Evolutionary conservation across 169 alveolate species (phyloP).

Genomic region (Plasmodium billcollinsi): DNA sequence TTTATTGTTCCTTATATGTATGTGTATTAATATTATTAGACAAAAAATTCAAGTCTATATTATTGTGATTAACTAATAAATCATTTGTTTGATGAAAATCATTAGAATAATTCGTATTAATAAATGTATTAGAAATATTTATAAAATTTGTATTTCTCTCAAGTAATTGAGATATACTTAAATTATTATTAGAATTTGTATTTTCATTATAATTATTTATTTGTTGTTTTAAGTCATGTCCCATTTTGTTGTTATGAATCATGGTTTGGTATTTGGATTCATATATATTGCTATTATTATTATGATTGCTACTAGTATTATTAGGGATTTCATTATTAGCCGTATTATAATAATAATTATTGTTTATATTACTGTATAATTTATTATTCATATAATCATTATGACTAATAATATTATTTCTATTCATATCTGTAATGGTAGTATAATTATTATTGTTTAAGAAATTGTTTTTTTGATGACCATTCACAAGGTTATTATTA

Average conservation of each 20-base stretch:
- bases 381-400: constrained; percentile 12
- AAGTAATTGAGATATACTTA: constrained; percentile 33
- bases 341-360: not conserved
- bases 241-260: constrained; percentile 11
- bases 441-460: constrained; percentile 6
- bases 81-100: constrained; percentile 33
- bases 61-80: constrained; percentile 21
- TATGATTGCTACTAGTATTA: not conserved
- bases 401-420: constrained; percentile 9
- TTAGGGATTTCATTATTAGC: not conserved
- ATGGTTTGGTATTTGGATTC: constrained; percentile 17
- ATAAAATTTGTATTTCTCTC: constrained; percentile 59
- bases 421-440: not conserved
- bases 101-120: constrained; percentile 31
- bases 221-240: constrained; percentile 18
- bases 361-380: not conserved
- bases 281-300: constrained; percentile 13
- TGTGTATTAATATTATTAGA: constrained; percentile 5
- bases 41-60: constrained; percentile 18
- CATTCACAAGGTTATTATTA: too few species aligned
- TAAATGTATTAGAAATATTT: constrained; percentile 59
- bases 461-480: not conserved
- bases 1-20: not conserved
- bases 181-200: constrained; percentile 13
- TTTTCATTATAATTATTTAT: constrained; percentile 14